phyloP scores from a whole-genome alignment of 768 basidiomycete genomes.

The Lactarius quietus region DNA sequence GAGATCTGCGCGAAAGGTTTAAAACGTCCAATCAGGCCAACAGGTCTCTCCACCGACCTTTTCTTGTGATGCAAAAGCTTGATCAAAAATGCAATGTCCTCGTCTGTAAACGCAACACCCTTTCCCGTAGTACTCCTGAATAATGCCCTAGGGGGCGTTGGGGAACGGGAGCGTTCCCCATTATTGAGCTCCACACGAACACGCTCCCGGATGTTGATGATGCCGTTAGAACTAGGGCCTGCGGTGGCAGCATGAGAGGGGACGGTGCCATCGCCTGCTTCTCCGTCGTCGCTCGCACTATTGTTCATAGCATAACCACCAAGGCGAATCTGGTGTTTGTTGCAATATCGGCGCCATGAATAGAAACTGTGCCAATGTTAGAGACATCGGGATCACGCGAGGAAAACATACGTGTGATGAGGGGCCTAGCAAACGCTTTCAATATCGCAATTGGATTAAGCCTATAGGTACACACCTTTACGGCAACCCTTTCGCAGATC shows the following conservation, averaged over 20 bases:
- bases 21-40: not conserved
- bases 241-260: constrained; percentile 26
- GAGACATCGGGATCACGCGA: constrained; percentile 2
- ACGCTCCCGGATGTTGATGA: constrained; percentile 43
- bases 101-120: constrained; percentile 84
- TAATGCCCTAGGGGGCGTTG: constrained; percentile 75
- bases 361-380: constrained; percentile 56
- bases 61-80: constrained; percentile 69
- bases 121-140: constrained; percentile 87
- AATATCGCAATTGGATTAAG: not conserved
- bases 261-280: constrained; percentile 39
- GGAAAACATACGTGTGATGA: constrained; percentile 70
- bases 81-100: constrained; percentile 74
- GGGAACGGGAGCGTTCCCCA: constrained; percentile 58
- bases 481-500: constrained; percentile 82
- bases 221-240: constrained; percentile 40
- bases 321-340: constrained; percentile 88
- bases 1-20: constrained; percentile 41
- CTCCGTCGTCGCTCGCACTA: constrained; percentile 53
- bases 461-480: constrained; percentile 51
- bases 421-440: constrained; percentile 52
- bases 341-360: constrained; percentile 89
- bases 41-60: constrained; percentile 43
- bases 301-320: constrained; percentile 83
- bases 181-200: constrained; percentile 36